Percentiles rank a stretch among this genome's conserved stretches.
Evolutionary conservation across 1,284 basidiomycete genomes (phyloP).

Genomic region (Apiotrichum porosum): DNA sequence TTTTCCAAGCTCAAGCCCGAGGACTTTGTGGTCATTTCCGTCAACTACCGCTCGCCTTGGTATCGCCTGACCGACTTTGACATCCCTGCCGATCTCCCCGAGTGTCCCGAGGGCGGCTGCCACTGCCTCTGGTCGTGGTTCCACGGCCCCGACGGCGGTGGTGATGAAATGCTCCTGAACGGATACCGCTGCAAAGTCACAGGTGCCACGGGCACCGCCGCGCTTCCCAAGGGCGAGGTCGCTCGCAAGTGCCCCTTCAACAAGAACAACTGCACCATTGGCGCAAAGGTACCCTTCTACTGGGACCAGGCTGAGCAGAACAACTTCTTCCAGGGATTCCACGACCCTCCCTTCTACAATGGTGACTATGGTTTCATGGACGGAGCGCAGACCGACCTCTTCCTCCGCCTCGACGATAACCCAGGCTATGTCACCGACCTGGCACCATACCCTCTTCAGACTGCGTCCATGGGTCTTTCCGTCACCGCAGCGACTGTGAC

Average conservation of each 20-base stretch:
- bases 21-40: slow-evolving; percentile 66
- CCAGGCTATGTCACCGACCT: background rate
- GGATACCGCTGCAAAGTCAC: background rate
- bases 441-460: background rate
- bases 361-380: slow-evolving; percentile 25
- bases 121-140: slow-evolving; percentile 70
- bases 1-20: slow-evolving; percentile 56
- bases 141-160: slow-evolving; percentile 15
- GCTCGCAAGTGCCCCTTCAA: slow-evolving; percentile 2
- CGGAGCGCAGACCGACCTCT: slow-evolving; percentile 34
- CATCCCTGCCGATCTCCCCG: slow-evolving; percentile 62
- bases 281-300: background rate
- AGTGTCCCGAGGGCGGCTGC: slow-evolving; percentile 62
- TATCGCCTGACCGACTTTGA: slow-evolving; percentile 56
- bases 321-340: slow-evolving; percentile 47
- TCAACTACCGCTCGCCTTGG: slow-evolving; percentile 70
- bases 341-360: slow-evolving; percentile 27
- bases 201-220: background rate
- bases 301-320: slow-evolving; percentile 29
- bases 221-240: slow-evolving; percentile 20
- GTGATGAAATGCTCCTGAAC: slow-evolving; percentile 23
- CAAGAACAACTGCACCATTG: slow-evolving; percentile 24
- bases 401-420: background rate
- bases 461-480: background rate
- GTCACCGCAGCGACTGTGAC: too few relatives aligned